Conservation (phyloP, 805 yeast genomes). For the Suhomyces kilbournensis region DNA sequence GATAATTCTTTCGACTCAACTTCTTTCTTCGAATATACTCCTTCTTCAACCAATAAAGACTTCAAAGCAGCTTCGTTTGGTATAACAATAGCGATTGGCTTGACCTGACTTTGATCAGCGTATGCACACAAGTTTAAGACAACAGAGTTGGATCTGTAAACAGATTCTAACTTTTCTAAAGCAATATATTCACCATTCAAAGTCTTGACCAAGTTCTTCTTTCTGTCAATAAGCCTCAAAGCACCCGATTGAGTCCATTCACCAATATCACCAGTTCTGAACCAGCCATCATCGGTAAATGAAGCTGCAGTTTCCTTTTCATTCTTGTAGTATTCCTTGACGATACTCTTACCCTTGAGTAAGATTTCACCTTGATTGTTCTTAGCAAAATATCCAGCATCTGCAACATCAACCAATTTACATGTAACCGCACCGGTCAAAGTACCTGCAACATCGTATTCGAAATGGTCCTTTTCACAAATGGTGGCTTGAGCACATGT, state of each 20-base stretch:
- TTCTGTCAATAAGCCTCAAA: slow-evolving; percentile 84
- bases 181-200: slow-evolving; percentile 97
- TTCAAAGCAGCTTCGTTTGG: slow-evolving; percentile 71
- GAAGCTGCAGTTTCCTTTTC: slow-evolving; percentile 75
- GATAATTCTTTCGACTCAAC: slow-evolving; percentile 42
- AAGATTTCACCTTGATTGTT: slow-evolving; percentile 91
- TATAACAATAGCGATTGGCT: slow-evolving; percentile 87
- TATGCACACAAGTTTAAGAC: slow-evolving; percentile 87
- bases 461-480: slow-evolving; percentile 61
- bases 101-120: slow-evolving; percentile 83
- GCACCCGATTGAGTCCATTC: slow-evolving; percentile 84
- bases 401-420: slow-evolving; percentile 86
- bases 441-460: slow-evolving; percentile 77
- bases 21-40: slow-evolving; percentile 46
- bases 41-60: slow-evolving; percentile 51
- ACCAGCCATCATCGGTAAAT: slow-evolving; percentile 85
- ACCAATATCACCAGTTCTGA: slow-evolving; percentile 94
- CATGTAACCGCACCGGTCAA: slow-evolving; percentile 79
- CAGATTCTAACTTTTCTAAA: slow-evolving; percentile 86
- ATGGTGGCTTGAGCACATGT: slow-evolving; percentile 87
- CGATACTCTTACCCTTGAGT: slow-evolving; percentile 71
- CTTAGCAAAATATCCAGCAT: slow-evolving; percentile 86
- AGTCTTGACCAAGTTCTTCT: slow-evolving; percentile 94
- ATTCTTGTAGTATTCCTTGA: slow-evolving; percentile 78
- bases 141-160: slow-evolving; percentile 77